Evolutionary conservation across 2,329 filamentous ascomycete genomes (phyloP).

Genomic region (Apiospora koreana): DNA sequence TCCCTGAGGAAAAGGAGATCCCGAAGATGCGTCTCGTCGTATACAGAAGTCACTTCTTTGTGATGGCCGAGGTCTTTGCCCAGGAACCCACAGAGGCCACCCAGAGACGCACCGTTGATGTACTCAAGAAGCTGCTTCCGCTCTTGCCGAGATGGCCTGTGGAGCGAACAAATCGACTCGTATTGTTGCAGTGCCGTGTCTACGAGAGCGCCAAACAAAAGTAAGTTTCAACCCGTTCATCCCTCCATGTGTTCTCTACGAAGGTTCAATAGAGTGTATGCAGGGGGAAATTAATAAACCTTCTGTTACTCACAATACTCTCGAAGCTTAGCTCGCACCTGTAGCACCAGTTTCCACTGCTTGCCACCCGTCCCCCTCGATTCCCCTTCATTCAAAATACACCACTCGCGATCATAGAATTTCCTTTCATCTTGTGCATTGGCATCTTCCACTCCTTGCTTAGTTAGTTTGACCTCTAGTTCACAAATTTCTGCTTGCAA

Average conservation of each 20-base stretch:
- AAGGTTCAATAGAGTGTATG: background rate
- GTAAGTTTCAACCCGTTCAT: background rate
- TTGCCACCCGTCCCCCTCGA: background rate
- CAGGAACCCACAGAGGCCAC: background rate
- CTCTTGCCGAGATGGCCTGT: background rate
- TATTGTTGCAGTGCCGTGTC: background rate
- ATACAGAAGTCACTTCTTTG: background rate
- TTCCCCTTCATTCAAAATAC: background rate
- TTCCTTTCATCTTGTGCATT: background rate
- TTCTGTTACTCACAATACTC: background rate
- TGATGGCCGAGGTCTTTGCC: background rate
- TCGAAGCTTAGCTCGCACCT: background rate
- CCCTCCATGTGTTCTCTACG: background rate
- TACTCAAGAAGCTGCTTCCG: background rate
- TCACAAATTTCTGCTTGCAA: background rate
- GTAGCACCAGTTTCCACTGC: background rate
- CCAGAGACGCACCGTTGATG: background rate
- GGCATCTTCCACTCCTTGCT: background rate
- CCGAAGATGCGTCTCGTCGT: background rate
- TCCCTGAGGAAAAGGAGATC: background rate
- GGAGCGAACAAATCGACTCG: background rate
- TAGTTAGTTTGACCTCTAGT: background rate
- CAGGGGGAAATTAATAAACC: background rate
- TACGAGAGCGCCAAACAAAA: background rate
- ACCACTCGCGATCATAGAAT: background rate